phyloP scores from a whole-genome alignment of 73 alveolate genomes.

The Tetrahymena borealis region DNA sequence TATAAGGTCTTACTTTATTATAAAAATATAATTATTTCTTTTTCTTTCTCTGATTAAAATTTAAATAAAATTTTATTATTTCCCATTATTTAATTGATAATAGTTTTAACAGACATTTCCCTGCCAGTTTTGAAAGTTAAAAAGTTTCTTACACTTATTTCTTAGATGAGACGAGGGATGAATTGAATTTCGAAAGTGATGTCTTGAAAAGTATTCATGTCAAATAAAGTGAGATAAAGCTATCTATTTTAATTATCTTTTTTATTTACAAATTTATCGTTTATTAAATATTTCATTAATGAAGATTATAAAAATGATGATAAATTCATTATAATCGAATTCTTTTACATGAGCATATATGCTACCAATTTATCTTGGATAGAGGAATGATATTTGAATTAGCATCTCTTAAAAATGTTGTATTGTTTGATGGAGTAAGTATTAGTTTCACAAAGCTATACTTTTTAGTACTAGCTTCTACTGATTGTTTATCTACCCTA shows the following conservation, averaged over 20 bases:
- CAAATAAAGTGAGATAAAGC: neutral
- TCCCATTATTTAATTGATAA: too few relatives aligned
- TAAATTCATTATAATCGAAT: too few relatives aligned
- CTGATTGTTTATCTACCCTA: neutral
- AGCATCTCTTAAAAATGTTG: neutral
- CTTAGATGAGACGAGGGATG: neutral
- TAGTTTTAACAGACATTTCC: too few relatives aligned
- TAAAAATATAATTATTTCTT: neutral
- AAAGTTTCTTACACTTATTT: neutral
- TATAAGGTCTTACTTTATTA: neutral
- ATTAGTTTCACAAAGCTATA: neutral
- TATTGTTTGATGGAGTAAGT: neutral
- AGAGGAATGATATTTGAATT: neutral
- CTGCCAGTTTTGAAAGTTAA: too few relatives aligned
- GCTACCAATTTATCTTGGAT: neutral
- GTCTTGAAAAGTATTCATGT: neutral
- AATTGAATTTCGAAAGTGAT: neutral
- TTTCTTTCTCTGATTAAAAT: too few relatives aligned
- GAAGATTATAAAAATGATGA: too few relatives aligned
- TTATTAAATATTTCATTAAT: too few relatives aligned
- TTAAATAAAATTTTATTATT: too few relatives aligned
- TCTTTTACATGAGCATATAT: neutral
- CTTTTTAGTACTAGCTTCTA: neutral
- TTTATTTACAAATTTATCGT: neutral
- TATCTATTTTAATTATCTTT: neutral